Conservation (phyloP, 768 basidiomycete species). For the Chalciporus chontae region DNA sequence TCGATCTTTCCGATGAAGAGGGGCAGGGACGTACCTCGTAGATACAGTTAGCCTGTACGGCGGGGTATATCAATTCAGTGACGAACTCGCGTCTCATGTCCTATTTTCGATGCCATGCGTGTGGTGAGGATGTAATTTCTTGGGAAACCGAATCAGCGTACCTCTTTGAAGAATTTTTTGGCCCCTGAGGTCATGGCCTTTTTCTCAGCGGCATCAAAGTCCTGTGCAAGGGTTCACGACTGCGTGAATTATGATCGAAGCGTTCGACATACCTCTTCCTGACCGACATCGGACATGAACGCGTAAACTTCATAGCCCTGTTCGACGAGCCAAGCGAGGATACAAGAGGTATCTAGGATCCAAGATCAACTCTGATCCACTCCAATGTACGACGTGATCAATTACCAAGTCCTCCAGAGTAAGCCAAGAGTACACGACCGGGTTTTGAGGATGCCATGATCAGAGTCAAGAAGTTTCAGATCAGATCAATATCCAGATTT, state of each 20-base stretch:
- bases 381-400: slow-evolving; percentile 6
- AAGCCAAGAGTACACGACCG: slow-evolving; percentile 93
- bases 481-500: not conserved
- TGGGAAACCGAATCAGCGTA: slow-evolving; percentile 24
- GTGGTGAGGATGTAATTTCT: not conserved
- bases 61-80: slow-evolving; percentile 95
- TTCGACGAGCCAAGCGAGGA: slow-evolving; percentile 98
- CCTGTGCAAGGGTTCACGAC: slow-evolving; percentile 43
- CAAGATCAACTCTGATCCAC: no score
- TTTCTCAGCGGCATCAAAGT: slow-evolving; percentile 86
- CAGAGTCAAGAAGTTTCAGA: not conserved
- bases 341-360: slow-evolving; percentile 85
- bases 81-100: slow-evolving; percentile 95
- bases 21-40: slow-evolving; percentile 67
- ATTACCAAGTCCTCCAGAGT: slow-evolving; percentile 96
- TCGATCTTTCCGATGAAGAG: not conserved
- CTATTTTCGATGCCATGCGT: slow-evolving; percentile 36
- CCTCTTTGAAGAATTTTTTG: slow-evolving; percentile 93
- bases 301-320: slow-evolving; percentile 96
- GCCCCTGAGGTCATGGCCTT: slow-evolving; percentile 92
- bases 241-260: not conserved
- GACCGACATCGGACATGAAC: slow-evolving; percentile 95
- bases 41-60: slow-evolving; percentile 97
- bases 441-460: slow-evolving; percentile 34
- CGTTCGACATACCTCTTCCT: slow-evolving; percentile 63